Base-by-base conservation (phyloP, 2,329 filamentous ascomycete genomes). In the Paecilomyces sp. region DNA sequence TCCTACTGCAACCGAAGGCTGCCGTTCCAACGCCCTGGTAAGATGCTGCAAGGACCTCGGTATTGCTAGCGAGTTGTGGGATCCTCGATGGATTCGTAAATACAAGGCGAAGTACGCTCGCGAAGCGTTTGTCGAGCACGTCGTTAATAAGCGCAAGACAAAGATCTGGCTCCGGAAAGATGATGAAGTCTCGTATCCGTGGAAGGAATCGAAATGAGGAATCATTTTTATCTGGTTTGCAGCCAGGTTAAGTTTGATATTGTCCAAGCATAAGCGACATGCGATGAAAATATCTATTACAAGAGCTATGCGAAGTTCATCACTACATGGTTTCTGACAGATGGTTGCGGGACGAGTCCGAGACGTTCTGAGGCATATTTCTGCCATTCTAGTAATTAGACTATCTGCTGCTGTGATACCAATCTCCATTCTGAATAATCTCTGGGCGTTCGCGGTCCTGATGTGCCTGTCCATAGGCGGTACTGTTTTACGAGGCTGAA, bases 21-120 rank as follows among this genome's bases (percentile, higher is more conserved):
- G 92, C 83, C 97, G 97, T 78, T 96, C 92, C 63, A 99, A 99
- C 73, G 94, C 94, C 12, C 82, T 99, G 66, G 95, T 97, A 87
- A 90, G 94, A 60, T 97, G 93, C 83, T 97, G 94, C 82, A 99
- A 99, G 80, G 94, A 99, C 75, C 79, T 99, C 33, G 94, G 94
- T 36, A 89, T 99, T 65, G 94, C 91, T 1, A 92, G 89, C 64
- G 94, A 99, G 77, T 83, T 99, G 22, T 99, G 94, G 94, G 94
- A 99, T 78, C 94, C 94, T 36, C 82, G 90, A 58, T 99, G 89
- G 78, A 91, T 97, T 65, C 85, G 90, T 68, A 85, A 84, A 67
- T 99, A 91, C 79, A 89, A 89, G 81, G 86, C 85, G 68, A 79
- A 87, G 67, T 79, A 89, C 70, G 88, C 87, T 59, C 86, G 88